phyloP scores from a whole-genome alignment of 345 rosid species.

The Pistacia integerrima region DNA sequence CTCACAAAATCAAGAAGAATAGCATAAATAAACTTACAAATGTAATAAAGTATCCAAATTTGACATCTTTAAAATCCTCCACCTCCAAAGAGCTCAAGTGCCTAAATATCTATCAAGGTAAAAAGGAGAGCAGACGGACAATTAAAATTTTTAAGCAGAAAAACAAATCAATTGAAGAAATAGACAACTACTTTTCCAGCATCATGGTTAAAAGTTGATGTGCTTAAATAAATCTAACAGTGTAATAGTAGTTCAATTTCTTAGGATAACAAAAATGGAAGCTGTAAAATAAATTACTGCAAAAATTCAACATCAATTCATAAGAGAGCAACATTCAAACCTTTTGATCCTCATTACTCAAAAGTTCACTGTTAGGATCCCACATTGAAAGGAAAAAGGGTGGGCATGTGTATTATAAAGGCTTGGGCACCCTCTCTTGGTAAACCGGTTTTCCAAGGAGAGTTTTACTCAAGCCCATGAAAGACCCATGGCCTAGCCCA shows the following conservation, averaged over 20 bases:
- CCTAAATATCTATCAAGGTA: slow-evolving; percentile 61
- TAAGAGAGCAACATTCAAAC: slow-evolving; percentile 35
- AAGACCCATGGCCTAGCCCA: no score
- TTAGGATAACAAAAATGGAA: background rate
- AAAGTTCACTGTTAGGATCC: slow-evolving; percentile 38
- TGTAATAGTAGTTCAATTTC: background rate
- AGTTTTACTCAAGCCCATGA: no score
- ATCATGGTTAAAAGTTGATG: background rate
- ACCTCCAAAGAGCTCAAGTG: slow-evolving; percentile 72
- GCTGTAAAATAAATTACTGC: background rate
- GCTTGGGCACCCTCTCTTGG: no score
- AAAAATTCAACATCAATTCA: background rate
- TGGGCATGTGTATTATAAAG: no score
- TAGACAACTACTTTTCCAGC: background rate
- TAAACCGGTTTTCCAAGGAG: no score
- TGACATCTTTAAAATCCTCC: slow-evolving; percentile 87
- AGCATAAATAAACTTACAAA: slow-evolving; percentile 58
- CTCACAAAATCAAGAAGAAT: background rate
- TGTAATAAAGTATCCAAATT: slow-evolving; percentile 83
- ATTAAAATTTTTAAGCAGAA: background rate
- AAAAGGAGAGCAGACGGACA: background rate
- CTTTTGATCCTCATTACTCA: slow-evolving; percentile 93
- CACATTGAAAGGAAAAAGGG: no score
- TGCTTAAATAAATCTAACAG: background rate
- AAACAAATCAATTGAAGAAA: background rate